Evolutionary conservation across 306 rosid species (phyloP).

Genomic region (Betula pendula): DNA sequence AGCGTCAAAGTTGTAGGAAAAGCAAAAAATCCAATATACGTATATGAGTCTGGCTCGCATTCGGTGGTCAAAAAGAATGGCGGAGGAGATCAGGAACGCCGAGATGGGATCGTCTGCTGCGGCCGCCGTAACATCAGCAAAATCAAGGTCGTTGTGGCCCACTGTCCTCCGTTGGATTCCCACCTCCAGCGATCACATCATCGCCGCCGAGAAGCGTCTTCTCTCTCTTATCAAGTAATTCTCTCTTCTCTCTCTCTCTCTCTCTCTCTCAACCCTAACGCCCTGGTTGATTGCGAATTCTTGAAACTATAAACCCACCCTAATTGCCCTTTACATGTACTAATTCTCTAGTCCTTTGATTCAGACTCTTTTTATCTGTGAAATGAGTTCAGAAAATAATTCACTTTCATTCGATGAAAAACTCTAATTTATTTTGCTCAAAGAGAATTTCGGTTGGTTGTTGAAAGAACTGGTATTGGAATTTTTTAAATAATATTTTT

Average conservation of each 20-base stretch:
- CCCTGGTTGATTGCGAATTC: neutral
- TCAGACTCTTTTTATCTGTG: neutral
- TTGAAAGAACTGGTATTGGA: neutral
- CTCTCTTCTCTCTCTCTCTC: constrained; percentile 17
- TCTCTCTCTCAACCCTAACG: constrained; percentile 29
- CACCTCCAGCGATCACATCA: constrained; percentile 75
- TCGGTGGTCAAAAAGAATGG: constrained; percentile 52
- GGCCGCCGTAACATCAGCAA: constrained; percentile 3
- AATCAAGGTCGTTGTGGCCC: constrained; percentile 64
- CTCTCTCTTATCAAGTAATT: constrained; percentile 84
- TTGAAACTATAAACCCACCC: no score
- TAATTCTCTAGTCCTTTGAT: neutral
- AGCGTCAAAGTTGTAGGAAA: neutral
- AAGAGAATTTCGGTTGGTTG: neutral
- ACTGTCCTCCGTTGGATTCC: constrained; percentile 91
- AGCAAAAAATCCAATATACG: neutral
- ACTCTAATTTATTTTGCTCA: neutral
- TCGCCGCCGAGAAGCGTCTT: constrained; percentile 87
- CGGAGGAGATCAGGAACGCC: constrained; percentile 53
- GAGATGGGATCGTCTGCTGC: constrained; percentile 37
- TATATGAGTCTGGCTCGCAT: constrained; percentile 54
- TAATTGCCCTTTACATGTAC: neutral
- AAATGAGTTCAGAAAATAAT: neutral
- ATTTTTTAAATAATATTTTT: neutral
- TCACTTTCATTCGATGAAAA: neutral